Conservation (phyloP, 2,329 filamentous ascomycete genomes). For the Penicillium psychrosexuale region DNA sequence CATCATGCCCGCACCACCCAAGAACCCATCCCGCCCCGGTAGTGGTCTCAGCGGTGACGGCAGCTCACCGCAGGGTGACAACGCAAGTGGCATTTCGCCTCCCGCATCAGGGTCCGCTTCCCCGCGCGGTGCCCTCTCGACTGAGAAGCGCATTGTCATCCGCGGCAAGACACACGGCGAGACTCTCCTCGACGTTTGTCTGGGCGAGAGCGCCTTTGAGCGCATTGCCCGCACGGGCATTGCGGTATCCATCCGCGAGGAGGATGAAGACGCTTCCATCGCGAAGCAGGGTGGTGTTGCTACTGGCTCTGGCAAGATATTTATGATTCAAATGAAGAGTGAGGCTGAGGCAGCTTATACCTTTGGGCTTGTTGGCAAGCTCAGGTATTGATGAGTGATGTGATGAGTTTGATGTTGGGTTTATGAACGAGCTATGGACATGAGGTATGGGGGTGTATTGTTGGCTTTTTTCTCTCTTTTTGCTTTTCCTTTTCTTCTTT, state of each 20-base stretch:
- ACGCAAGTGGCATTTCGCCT: slow-evolving; percentile 21
- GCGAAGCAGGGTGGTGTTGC: slow-evolving; percentile 58
- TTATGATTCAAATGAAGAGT: slow-evolving; percentile 62
- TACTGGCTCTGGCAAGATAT: slow-evolving; percentile 56
- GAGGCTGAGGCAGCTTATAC: slow-evolving; percentile 55
- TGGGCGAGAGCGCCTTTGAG: slow-evolving; percentile 81
- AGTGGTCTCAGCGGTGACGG: slow-evolving; percentile 50
- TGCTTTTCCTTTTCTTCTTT: neutral
- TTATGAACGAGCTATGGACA: neutral
- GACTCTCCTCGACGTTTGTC: slow-evolving; percentile 74
- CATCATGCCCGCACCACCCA: slow-evolving; percentile 62
- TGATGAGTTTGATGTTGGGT: slow-evolving; percentile 1
- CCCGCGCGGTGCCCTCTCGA: slow-evolving; percentile 54
- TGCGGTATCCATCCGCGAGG: slow-evolving; percentile 83
- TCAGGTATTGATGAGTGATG: slow-evolving; percentile 43
- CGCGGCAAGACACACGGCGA: slow-evolving; percentile 65
- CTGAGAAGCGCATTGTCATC: slow-evolving; percentile 84
- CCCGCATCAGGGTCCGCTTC: slow-evolving; percentile 33
- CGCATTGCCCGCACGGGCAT: slow-evolving; percentile 80
- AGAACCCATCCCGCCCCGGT: slow-evolving; percentile 30
- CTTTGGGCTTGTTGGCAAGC: slow-evolving; percentile 53
- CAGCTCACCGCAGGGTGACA: slow-evolving; percentile 23
- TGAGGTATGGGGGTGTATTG: slow-evolving; percentile 13
- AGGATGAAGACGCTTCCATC: slow-evolving; percentile 61
- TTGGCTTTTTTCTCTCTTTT: slow-evolving; percentile 1